Evolutionary conservation across 78 protist genomes (phyloP), one percentile per base, ranked within the genome.

Genomic region (Bigelowiella natans): DNA sequence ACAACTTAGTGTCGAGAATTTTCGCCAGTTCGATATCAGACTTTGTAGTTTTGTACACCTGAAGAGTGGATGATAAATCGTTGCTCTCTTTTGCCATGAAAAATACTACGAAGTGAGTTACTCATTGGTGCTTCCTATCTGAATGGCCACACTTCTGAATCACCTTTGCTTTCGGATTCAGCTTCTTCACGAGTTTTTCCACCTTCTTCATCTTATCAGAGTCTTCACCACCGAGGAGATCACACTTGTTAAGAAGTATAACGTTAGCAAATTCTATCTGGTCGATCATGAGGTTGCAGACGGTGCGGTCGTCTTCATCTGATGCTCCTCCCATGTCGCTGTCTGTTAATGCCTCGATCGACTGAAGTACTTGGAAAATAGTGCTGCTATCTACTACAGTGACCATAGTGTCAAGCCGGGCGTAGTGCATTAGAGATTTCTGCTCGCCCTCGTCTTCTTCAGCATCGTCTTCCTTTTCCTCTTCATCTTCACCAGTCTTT

Each of bases 221-320:
- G 11, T 1, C 0, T 39, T n/a, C n/a, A n/a, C n/a, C n/a, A n/a
- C n/a, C n/a, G n/a, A 2, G n/a, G 11, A 89, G 40, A 83, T 88
- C 92, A 26, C 2, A 39, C 92, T 97, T 97, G 95, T 96, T 97
- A 37, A 97, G 85, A 0, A 97, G 11, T 34, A 97, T 51, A 11
- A 96, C 96, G 88, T 97, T 89, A 36, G 97, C 96, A 83, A 94
- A 95, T 92, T 97, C 98, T 30, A 95, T 37, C 90, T 88, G 83
- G 36, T 96, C 97, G 18, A 94, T 3, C n/a, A 96, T 89, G 90
- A 97, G 92, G 64, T 95, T 84, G 1, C 84, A 90, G 31, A 97
- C 63, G 37, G 87, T 86, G 38, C 97, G 90, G 39, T 51, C 91
- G 85, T 93, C 94, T 18, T 36, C 92, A 7, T 37, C 88, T 11